These are phyloP conservation scores for Nicotiana noctiflora DNA, from an alignment of 257 asterid species.

Conservation along the genomic window DNA sequence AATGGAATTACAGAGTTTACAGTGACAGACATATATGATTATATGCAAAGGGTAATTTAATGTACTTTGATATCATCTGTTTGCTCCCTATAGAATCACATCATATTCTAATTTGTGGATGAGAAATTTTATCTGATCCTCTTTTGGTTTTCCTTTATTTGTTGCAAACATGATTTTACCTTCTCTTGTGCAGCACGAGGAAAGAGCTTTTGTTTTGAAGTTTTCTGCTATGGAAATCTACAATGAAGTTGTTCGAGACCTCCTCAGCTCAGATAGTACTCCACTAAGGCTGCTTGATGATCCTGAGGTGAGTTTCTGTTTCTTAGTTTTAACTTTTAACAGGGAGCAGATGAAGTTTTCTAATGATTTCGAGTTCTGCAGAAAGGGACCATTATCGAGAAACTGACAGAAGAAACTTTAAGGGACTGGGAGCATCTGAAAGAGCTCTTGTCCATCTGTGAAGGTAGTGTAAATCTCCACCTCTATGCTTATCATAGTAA, in stretches of 20 bases:
- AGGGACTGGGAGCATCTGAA: constrained; percentile 90
- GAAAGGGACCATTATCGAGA: constrained; percentile 92
- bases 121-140: not conserved
- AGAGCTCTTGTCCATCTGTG: constrained; percentile 82
- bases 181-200: constrained; percentile 60
- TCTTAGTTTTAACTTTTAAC: constrained; percentile 9
- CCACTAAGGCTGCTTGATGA: constrained; percentile 92
- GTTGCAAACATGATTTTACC: not conserved
- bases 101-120: not conserved
- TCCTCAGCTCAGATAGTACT: constrained; percentile 71
- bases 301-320: constrained; percentile 75
- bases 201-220: constrained; percentile 85
- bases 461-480: constrained; percentile 40
- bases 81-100: not conserved
- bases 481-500: not conserved
- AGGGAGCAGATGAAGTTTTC: constrained; percentile 13
- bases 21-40: constrained; percentile 58
- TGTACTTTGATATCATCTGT: constrained; percentile 1
- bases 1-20: constrained; percentile 93
- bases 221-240: constrained; percentile 96
- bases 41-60: constrained; percentile 32
- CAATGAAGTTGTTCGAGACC: constrained; percentile 96
- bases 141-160: not conserved
- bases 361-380: constrained; percentile 24
- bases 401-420: constrained; percentile 88